Evolutionary conservation across 2,329 filamentous ascomycete species (phyloP), one percentile per base, ranked within the genome.

Genomic region (Trichoderma sp.): DNA sequence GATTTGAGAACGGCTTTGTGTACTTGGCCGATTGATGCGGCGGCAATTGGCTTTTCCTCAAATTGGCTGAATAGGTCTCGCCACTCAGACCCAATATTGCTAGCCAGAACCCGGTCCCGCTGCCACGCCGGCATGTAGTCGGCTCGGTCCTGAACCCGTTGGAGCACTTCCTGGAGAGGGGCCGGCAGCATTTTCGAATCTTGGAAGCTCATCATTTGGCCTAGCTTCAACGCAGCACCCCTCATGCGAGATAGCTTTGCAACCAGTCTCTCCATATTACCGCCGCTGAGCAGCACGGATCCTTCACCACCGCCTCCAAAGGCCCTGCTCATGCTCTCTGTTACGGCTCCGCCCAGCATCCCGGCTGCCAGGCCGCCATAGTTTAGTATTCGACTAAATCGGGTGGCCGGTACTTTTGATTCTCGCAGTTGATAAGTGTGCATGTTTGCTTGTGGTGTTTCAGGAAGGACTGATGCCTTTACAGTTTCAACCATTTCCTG

Each of bases 71-170:
- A 99, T 1, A 97, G 81, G 1, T 93, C 87, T 59, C 93, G 87
- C 96, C 96, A 99, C 66, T 95, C 86, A 0, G 87, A 76, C 0
- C 96, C 96, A 0, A 99, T 85, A 75, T 97, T 97, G 5, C 86
- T 84, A 0, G 83, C 79, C 7, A 99, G 85, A 0, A 99, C 95
- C 70, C 90, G 89, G 78, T 99, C 90, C 13, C 96, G 90, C 79
- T 99, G 96, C 78, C 90, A 97, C 2, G 93, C 87, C 0, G 96
- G 96, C 96, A 99, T 99, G 79, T 98, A 99, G 79, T 99, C 95
- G 49, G 96, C 96, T 68, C 93, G 90, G 78, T 99, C 96, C 78
- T 99, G 96, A 0, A 99, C 96, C 6, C 96, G 90, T 77, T 97
- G 94, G 14, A 99, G 83, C 1, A 99, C 93, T 75, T 95, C 88